These are phyloP conservation scores for Graphilbum fragrans DNA, from an alignment of 2,329 filamentous ascomycete genomes.

Conservation along the genomic window DNA sequence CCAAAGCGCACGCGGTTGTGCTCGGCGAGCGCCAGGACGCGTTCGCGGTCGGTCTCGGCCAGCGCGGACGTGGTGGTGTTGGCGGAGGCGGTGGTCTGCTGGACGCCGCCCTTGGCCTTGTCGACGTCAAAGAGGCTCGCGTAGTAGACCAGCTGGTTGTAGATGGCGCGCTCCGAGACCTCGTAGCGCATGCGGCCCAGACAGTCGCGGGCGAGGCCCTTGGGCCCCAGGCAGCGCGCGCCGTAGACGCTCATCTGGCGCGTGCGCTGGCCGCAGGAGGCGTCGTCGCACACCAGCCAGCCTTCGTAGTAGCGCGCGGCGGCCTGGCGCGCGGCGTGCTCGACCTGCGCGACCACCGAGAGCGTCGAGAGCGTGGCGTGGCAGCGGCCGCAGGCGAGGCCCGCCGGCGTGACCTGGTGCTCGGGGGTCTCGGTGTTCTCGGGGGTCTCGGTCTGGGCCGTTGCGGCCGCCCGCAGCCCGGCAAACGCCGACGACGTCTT, in stretches of 20 bases:
- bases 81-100: slow-evolving; percentile 20
- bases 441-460: slow-evolving; percentile 13
- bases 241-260: slow-evolving; percentile 91
- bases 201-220: slow-evolving; percentile 74
- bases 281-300: slow-evolving; percentile 83
- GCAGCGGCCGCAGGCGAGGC: slow-evolving; percentile 65
- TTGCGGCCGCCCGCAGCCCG: slow-evolving; percentile 50
- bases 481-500: slow-evolving; percentile 62
- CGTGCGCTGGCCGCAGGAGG: slow-evolving; percentile 74
- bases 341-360: slow-evolving; percentile 74
- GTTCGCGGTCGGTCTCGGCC: slow-evolving; percentile 49
- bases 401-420: slow-evolving; percentile 53
- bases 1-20: slow-evolving; percentile 72
- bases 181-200: slow-evolving; percentile 81
- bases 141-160: slow-evolving; percentile 90
- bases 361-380: slow-evolving; percentile 52
- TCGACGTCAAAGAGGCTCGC: slow-evolving; percentile 81
- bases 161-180: slow-evolving; percentile 76
- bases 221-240: slow-evolving; percentile 75
- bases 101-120: slow-evolving; percentile 42
- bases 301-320: slow-evolving; percentile 83
- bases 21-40: slow-evolving; percentile 60
- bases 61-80: slow-evolving; percentile 14
- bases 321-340: slow-evolving; percentile 67
- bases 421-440: not conserved